phyloP scores from a whole-genome alignment of 2,329 filamentous ascomycete species.

The Blastomyces parvus region DNA sequence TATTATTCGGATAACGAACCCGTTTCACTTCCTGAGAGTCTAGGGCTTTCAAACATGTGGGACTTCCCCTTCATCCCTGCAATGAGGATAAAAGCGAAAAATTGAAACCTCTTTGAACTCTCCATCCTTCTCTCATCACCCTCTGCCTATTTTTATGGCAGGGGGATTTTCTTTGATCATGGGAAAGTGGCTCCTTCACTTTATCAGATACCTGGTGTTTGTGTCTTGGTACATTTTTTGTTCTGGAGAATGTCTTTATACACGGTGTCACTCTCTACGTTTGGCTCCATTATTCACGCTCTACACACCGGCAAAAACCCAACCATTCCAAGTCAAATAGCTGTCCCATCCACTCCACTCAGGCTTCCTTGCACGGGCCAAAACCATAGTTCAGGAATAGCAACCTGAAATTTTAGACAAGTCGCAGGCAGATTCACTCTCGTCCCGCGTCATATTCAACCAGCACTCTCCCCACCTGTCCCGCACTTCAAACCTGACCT shows the following conservation, averaged over 20 bases:
- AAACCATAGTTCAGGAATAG: not conserved
- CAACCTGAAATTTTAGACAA: not conserved
- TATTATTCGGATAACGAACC: not conserved
- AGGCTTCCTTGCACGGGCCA: not conserved
- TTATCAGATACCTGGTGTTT: not conserved
- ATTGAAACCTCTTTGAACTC: not conserved
- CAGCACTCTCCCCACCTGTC: not conserved
- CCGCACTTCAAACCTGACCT: not conserved
- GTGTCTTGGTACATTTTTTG: not conserved
- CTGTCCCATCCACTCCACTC: not conserved
- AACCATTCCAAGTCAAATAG: not conserved
- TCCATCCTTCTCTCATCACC: not conserved
- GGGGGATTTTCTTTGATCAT: conserved; percentile 2
- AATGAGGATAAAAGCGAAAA: not conserved
- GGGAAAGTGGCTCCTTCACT: not conserved
- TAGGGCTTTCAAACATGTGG: not conserved
- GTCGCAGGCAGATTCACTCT: not conserved
- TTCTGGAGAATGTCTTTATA: conserved; percentile 6
- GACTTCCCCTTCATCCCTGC: not conserved
- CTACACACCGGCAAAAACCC: not conserved
- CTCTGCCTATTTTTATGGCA: not conserved
- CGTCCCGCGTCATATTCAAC: not conserved
- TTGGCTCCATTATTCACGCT: not conserved
- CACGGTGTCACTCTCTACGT: not conserved
- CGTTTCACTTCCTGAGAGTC: not conserved